phyloP scores from a whole-genome alignment of 2,329 filamentous ascomycete species.

The Aspergillus novofumigatus region DNA sequence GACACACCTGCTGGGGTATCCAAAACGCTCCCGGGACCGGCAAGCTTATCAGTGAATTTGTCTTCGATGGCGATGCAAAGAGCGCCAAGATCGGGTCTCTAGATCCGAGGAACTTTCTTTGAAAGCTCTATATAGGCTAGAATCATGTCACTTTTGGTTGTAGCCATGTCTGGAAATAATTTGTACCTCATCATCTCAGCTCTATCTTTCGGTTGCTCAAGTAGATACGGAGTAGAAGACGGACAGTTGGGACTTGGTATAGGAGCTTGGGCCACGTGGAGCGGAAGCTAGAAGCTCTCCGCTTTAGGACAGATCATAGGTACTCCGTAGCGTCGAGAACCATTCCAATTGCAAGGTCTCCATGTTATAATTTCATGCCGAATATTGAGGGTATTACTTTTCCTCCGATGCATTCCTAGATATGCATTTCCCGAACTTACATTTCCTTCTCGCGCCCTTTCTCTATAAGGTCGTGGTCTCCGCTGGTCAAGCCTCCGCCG shows the following conservation, averaged over 20 bases:
- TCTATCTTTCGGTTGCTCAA: neutral
- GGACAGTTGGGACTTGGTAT: neutral
- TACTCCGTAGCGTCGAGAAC: slow-evolving; percentile 8
- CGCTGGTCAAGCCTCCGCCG: slow-evolving; percentile 21
- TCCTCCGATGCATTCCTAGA: slow-evolving; percentile 14
- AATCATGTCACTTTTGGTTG: neutral
- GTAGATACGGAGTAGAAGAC: neutral
- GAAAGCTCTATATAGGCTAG: slow-evolving; percentile 8
- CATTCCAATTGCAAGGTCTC: slow-evolving; percentile 13
- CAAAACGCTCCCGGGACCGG: slow-evolving; percentile 91
- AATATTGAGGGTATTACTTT: slow-evolving; percentile 9
- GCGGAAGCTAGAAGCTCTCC: slow-evolving; percentile 18
- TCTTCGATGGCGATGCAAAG: slow-evolving; percentile 66
- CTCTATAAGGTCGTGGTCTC: slow-evolving; percentile 26
- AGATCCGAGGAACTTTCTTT: slow-evolving; percentile 60
- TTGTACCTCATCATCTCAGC: neutral
- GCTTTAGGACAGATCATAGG: slow-evolving; percentile 17
- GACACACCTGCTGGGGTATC: slow-evolving; percentile 97
- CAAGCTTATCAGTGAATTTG: slow-evolving; percentile 72
- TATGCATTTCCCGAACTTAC: slow-evolving; percentile 28
- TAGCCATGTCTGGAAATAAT: neutral
- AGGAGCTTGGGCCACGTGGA: slow-evolving; percentile 33
- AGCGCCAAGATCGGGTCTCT: slow-evolving; percentile 64
- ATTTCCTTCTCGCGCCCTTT: slow-evolving; percentile 23
- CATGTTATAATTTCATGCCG: slow-evolving; percentile 10